Base-by-base conservation (phyloP, 495 filamentous ascomycete genomes). In the Elaphomyces granulatus region DNA sequence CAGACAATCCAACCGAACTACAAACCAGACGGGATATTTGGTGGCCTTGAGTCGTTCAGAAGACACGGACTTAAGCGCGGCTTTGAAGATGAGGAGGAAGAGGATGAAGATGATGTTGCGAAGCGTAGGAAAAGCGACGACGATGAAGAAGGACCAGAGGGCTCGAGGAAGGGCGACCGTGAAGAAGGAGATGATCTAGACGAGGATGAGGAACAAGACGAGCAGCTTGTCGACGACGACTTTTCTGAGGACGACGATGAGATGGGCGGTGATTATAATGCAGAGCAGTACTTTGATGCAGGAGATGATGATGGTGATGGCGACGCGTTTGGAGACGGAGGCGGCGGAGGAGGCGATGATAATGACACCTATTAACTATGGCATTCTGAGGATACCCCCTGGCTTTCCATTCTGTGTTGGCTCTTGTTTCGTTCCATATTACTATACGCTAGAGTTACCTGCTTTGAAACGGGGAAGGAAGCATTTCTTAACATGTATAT, bases 231-330 rank as follows among this genome's bases (percentile, higher is more conserved):
- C 34, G 71, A 74, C 38, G 67, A 77, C 46, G 67, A 77, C 30
- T 75, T 70, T 34, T 61, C 66, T 33, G 68, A 69, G 9, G 67
- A 73, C 39, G 71, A 74, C 1, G 69, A 74, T 38, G 71, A 73
- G 15, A 66, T 69, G 64, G 71, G 64, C 8, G 71, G 67, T 0
- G 71, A 74, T 43, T 78, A 79, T 53, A 76, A 79, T 46, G 75
- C 75, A 0, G 75, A 79, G 44, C 66, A 75, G 36, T 78, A 78
- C 60, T 80, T 78, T 42, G 75, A 78, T 47, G 70, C 58, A 26
- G 75, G 75, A 6, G 75, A 71, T 34, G 73, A 74, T 41, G 75
- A 80, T 21, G 64, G 56, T 43, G 67, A 63, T 19, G 67, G 71
- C 32, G 69, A 70, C 44, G 56, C 58, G 4, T 63, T 64, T 45